A percentile compares a stretch with the other conserved stretches of the same genome.
These are phyloP conservation scores for Saturnispora dispora DNA, from an alignment of 805 yeast species.

Conservation along the genomic window DNA sequence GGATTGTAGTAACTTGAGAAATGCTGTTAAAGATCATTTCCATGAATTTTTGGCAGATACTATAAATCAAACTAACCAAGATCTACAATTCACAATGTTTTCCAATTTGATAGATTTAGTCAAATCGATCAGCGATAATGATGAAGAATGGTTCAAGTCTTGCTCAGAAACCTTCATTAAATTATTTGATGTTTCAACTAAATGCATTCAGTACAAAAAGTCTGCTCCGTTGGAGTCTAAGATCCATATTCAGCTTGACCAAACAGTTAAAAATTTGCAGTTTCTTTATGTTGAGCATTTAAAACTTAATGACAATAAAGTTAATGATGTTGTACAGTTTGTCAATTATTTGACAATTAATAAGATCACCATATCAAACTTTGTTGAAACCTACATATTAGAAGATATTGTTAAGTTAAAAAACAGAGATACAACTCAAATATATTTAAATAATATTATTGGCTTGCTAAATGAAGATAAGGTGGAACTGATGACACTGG, in stretches of 20 bases:
- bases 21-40: conserved; percentile 45
- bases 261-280: conserved; percentile 59
- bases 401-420: conserved; percentile 42
- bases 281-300: conserved; percentile 30
- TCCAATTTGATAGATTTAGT: conserved; percentile 67
- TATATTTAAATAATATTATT: conserved; percentile 44
- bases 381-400: conserved; percentile 50
- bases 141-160: conserved; percentile 45
- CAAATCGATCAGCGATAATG: conserved; percentile 37
- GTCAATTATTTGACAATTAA: conserved; percentile 37
- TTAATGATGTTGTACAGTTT: conserved; percentile 32
- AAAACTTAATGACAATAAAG: conserved; percentile 9
- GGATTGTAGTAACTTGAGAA: conserved; percentile 49
- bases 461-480: conserved; percentile 40
- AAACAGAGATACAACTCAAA: conserved; percentile 38
- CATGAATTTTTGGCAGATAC: conserved; percentile 37
- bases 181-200: conserved; percentile 35
- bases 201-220: conserved; percentile 34
- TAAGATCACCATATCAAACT: conserved; percentile 37
- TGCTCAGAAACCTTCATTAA: conserved; percentile 39
- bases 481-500: conserved; percentile 41
- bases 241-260: conserved; percentile 61
- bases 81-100: conserved; percentile 51
- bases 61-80: conserved; percentile 40
- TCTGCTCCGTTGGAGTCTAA: conserved; percentile 43